phyloP scores from a whole-genome alignment of 495 filamentous ascomycete species.

The Podospora pseudopauciseta region DNA sequence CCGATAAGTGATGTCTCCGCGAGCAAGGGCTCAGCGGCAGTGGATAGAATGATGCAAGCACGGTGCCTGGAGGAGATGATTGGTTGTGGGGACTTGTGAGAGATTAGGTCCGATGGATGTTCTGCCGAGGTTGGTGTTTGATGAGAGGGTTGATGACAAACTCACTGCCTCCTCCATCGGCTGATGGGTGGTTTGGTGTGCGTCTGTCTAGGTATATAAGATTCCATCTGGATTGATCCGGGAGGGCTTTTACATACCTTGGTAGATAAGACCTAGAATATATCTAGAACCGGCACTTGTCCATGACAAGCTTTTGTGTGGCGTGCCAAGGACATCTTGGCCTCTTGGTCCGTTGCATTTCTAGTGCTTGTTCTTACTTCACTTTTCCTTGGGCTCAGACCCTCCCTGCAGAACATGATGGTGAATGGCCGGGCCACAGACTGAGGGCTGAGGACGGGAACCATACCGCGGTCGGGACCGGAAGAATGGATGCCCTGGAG shows the following conservation, averaged over 20 bases:
- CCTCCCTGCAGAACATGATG: background rate
- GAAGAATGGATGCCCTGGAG: background rate
- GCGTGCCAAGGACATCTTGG: background rate
- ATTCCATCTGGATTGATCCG: too few relatives aligned
- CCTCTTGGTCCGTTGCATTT: background rate
- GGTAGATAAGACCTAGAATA: background rate
- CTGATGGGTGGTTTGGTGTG: background rate
- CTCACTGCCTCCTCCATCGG: background rate
- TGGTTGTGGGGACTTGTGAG: background rate
- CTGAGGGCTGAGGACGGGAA: too few relatives aligned
- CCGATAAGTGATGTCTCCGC: background rate
- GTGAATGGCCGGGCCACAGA: too few relatives aligned
- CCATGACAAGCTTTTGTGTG: background rate
- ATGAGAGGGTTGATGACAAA: background rate
- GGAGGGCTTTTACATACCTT: too few relatives aligned
- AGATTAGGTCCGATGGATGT: background rate
- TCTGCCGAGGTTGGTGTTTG: background rate
- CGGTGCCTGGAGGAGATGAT: background rate
- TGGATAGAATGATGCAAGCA: background rate
- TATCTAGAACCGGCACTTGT: background rate
- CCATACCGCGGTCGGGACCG: too few relatives aligned
- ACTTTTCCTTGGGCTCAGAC: background rate
- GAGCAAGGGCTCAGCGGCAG: background rate
- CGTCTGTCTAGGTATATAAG: too few relatives aligned
- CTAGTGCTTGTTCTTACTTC: background rate